These are phyloP conservation scores for Astragalus glycyphyllos DNA, from an alignment of 306 rosid species.

Conservation along the genomic window DNA sequence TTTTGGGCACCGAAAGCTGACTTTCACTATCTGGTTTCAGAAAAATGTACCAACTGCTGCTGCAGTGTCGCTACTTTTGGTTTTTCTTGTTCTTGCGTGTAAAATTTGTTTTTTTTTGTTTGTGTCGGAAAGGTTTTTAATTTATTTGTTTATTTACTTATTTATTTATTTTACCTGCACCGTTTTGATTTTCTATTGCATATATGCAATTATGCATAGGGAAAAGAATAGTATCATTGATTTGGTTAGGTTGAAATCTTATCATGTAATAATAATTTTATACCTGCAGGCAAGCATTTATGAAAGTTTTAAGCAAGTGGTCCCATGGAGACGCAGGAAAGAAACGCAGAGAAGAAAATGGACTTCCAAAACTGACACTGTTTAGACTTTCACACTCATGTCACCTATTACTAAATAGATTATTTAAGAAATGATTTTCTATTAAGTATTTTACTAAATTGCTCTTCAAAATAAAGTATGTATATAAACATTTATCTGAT, in stretches of 20 bases:
- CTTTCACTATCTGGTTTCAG: slow-evolving; percentile 20
- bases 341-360: slow-evolving; percentile 48
- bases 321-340: slow-evolving; percentile 79
- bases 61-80: not conserved
- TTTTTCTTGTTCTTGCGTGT: slow-evolving; percentile 11
- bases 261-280: slow-evolving; percentile 25
- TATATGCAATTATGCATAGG: too few relatives aligned
- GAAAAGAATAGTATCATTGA: not conserved
- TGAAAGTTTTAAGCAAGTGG: slow-evolving; percentile 82
- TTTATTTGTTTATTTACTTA: too few relatives aligned
- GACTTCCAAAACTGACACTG: slow-evolving; percentile 30
- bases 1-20: slow-evolving; percentile 41
- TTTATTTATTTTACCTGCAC: not conserved
- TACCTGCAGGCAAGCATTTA: slow-evolving; percentile 70
- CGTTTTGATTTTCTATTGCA: not conserved
- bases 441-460: too few relatives aligned
- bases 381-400: slow-evolving; percentile 11
- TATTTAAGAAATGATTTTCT: too few relatives aligned
- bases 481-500: too few relatives aligned
- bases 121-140: too few relatives aligned
- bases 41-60: not conserved
- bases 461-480: too few relatives aligned
- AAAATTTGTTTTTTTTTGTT: not conserved
- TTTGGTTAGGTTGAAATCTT: slow-evolving; percentile 39
- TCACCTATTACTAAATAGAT: too few relatives aligned